phyloP scores from a whole-genome alignment of 805 yeast species.

The Pichia manshurica region DNA sequence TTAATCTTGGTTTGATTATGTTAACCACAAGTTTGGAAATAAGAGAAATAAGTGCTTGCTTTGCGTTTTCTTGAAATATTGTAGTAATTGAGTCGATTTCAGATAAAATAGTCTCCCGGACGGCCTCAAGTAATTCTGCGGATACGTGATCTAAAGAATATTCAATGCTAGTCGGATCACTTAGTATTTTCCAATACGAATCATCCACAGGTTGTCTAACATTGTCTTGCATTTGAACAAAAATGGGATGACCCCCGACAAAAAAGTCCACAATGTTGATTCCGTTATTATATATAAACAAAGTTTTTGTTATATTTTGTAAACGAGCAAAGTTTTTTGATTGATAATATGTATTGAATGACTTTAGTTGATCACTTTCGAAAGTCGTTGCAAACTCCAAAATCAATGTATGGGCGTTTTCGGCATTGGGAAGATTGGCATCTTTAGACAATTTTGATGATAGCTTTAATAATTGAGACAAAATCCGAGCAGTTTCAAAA shows the following conservation, averaged over 20 bases:
- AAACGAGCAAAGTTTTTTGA: constrained; percentile 63
- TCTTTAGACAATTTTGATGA: constrained; percentile 59
- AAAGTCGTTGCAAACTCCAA: constrained; percentile 69
- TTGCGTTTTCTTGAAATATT: constrained; percentile 59
- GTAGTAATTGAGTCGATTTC: constrained; percentile 70
- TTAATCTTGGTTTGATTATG: constrained; percentile 52
- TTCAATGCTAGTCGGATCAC: constrained; percentile 51
- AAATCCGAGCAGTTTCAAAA: constrained; percentile 56
- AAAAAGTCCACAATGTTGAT: constrained; percentile 74
- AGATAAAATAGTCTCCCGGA: constrained; percentile 53
- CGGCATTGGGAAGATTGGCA: constrained; percentile 38
- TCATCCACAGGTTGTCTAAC: constrained; percentile 18
- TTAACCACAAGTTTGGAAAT: constrained; percentile 74
- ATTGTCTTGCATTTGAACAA: constrained; percentile 41
- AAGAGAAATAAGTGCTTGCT: constrained; percentile 59
- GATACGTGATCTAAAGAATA: constrained; percentile 48
- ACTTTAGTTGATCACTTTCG: constrained; percentile 64
- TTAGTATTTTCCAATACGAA: constrained; percentile 50
- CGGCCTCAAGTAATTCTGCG: constrained; percentile 46
- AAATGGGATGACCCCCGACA: constrained; percentile 71
- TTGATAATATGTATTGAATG: constrained; percentile 70
- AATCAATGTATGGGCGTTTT: constrained; percentile 38
- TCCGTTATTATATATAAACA: constrained; percentile 81
- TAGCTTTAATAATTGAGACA: constrained; percentile 58
- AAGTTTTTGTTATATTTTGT: constrained; percentile 68